These are phyloP conservation scores for Hypoxylon sp. DNA, from an alignment of 2,329 filamentous ascomycete species.

Conservation along the genomic window DNA sequence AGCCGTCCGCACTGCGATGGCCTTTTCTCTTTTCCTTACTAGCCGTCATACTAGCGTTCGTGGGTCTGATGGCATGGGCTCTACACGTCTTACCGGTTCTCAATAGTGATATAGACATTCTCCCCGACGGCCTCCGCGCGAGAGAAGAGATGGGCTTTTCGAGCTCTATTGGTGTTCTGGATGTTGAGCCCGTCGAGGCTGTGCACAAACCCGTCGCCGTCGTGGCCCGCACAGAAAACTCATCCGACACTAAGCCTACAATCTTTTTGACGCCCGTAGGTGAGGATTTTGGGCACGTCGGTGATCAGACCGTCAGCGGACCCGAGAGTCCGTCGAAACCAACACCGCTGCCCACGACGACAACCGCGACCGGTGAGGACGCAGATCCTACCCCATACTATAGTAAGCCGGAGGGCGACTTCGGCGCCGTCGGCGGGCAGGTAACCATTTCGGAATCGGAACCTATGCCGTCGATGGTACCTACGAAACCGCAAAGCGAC, in stretches of 20 bases:
- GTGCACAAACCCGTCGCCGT: background rate
- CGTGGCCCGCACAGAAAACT: slow-evolving; percentile 5
- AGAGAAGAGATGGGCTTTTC: slow-evolving; percentile 7
- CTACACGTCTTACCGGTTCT: slow-evolving; percentile 29
- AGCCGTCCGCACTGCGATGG: slow-evolving; percentile 34
- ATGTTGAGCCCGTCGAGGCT: background rate
- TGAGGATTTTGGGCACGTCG: slow-evolving; percentile 19
- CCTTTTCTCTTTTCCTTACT: slow-evolving; percentile 33
- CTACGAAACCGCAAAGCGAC: slow-evolving; percentile 1
- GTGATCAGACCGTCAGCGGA: slow-evolving; percentile 16
- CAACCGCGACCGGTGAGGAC: background rate
- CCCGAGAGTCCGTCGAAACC: background rate
- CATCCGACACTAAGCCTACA: background rate
- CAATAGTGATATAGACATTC: slow-evolving; percentile 9
- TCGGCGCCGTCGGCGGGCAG: slow-evolving; percentile 10
- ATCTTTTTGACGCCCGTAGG: background rate
- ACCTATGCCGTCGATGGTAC: background rate
- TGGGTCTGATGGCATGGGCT: slow-evolving; percentile 30
- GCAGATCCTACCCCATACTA: background rate
- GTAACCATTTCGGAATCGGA: slow-evolving; percentile 15
- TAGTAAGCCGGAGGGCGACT: slow-evolving; percentile 6
- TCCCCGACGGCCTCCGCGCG: slow-evolving; percentile 1
- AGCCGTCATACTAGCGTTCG: slow-evolving; percentile 17
- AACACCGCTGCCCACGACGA: background rate
- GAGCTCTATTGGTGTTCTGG: background rate